Conservation (phyloP, 805 yeast genomes). For the Wickerhamomyces bovis region DNA sequence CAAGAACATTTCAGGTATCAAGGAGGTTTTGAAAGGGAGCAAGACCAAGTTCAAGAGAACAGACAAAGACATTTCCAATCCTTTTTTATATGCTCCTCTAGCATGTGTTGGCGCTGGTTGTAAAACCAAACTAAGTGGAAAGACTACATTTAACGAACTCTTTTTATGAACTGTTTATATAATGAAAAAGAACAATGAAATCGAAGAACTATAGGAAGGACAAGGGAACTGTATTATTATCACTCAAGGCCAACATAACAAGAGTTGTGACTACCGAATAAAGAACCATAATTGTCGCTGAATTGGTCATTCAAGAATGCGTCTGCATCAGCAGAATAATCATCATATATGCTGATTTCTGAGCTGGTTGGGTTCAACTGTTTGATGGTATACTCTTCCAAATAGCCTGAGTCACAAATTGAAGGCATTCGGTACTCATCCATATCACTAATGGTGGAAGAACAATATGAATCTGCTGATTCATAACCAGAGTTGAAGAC, state of each 20-base stretch:
- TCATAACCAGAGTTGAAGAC: not conserved
- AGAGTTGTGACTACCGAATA: not conserved
- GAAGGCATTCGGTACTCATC: not conserved
- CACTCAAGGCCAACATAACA: not conserved
- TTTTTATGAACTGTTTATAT: conserved; percentile 27
- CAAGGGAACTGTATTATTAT: no score
- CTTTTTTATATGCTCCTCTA: conserved; percentile 47
- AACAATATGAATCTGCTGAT: not conserved
- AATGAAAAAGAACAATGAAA: not conserved
- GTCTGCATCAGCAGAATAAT: not conserved
- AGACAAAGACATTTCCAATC: conserved; percentile 24
- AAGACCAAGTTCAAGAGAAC: conserved; percentile 16
- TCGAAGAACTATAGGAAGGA: not conserved
- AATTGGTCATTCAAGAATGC: not conserved
- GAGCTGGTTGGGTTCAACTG: not conserved
- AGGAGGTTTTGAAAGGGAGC: conserved; percentile 15
- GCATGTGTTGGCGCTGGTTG: conserved; percentile 54
- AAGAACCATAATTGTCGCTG: not conserved
- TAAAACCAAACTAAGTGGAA: conserved; percentile 34
- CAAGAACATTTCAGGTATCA: conserved; percentile 47
- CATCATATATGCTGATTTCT: not conserved
- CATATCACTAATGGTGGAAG: not conserved
- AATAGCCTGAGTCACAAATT: not conserved
- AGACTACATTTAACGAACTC: conserved; percentile 50
- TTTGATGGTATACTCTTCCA: not conserved